Conservation (phyloP, 78 protist genomes). For the Diacronema lutheri region DNA sequence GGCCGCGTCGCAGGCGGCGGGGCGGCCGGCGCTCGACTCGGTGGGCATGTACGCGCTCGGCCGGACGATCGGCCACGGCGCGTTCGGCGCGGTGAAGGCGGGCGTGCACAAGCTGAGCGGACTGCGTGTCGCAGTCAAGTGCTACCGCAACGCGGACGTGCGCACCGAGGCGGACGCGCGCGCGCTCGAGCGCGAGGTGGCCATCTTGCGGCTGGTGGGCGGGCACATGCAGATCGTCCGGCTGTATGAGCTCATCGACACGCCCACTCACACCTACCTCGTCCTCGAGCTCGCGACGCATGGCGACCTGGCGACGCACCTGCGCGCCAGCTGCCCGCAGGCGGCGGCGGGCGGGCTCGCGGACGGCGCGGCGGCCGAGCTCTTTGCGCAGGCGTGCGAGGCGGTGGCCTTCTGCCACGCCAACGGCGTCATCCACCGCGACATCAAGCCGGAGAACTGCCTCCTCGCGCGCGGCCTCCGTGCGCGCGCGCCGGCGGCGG, state of each 20-base stretch:
- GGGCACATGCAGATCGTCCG: conserved; percentile 39
- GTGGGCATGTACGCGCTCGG: not conserved
- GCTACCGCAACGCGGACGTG: not conserved
- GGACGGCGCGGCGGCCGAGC: not conserved
- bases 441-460: conserved; percentile 57
- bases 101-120: not conserved
- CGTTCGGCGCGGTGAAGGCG: not conserved
- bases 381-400: conserved; percentile 35
- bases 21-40: not conserved
- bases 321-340: not conserved
- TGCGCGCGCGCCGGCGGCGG: conserved; percentile 19
- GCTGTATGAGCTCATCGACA: conserved; percentile 56
- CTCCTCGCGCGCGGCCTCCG: too few species aligned
- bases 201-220: conserved; percentile 39
- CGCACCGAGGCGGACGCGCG: not conserved
- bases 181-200: conserved; percentile 50
- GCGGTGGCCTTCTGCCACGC: conserved; percentile 32
- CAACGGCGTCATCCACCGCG: conserved; percentile 41
- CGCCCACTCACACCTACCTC: conserved; percentile 32
- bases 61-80: not conserved
- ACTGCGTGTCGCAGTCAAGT: not conserved
- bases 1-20: too few species aligned
- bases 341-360: too few species aligned
- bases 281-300: conserved; percentile 31
- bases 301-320: conserved; percentile 43